phyloP scores from a whole-genome alignment of 2,329 filamentous ascomycete genomes.

The Colletotrichum noveboracense region DNA sequence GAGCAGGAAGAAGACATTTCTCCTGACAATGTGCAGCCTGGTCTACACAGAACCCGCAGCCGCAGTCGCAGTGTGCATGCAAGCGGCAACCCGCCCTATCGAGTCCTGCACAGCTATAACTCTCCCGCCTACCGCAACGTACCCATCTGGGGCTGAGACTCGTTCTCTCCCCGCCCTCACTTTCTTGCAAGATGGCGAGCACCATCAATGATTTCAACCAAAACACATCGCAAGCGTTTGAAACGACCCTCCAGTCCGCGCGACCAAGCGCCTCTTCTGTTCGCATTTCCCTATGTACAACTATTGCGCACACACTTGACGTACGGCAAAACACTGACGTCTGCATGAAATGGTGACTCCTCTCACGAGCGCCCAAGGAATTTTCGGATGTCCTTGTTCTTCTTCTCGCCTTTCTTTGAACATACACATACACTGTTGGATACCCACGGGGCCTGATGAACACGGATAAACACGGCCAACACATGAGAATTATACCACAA shows the following conservation, averaged over 20 bases:
- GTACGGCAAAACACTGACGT: not conserved
- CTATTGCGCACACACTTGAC: not conserved
- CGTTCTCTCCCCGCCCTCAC: not conserved
- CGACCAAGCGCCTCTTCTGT: not conserved
- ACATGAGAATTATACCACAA: not conserved
- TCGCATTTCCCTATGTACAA: conserved; percentile 4
- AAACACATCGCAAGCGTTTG: not conserved
- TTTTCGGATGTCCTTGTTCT: not conserved
- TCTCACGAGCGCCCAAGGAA: not conserved
- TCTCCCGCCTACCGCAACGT: conserved; percentile 60
- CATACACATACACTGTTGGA: conserved; percentile 6
- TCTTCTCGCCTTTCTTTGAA: not conserved
- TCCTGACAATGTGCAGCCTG: conserved; percentile 35
- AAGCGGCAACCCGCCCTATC: conserved; percentile 44
- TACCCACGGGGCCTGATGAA: conserved; percentile 10
- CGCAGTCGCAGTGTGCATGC: conserved; percentile 9
- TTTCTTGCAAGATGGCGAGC: conserved; percentile 11
- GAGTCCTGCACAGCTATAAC: conserved; percentile 63
- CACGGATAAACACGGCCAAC: not conserved
- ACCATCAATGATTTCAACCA: not conserved
- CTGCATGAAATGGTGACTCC: not conserved
- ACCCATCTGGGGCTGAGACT: conserved; percentile 58
- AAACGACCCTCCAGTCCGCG: not conserved
- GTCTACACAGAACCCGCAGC: conserved; percentile 23
- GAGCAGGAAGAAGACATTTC: conserved; percentile 28